phyloP scores from a whole-genome alignment of 805 yeast genomes.

The Saccharomycopsis sp. region DNA sequence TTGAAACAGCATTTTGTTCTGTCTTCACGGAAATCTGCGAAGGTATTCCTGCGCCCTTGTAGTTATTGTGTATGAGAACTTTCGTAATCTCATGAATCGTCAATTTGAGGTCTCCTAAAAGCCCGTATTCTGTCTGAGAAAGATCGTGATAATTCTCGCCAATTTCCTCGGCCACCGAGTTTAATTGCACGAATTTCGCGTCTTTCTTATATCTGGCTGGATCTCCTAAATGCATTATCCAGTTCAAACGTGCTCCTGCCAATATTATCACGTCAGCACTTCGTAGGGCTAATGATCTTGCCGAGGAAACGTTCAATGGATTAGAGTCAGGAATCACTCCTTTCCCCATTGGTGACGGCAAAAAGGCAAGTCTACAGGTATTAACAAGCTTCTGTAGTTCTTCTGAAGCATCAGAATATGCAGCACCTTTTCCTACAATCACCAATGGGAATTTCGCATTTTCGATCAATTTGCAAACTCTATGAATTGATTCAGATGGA shows the following conservation, averaged over 20 bases:
- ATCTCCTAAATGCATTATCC: slow-evolving; percentile 68
- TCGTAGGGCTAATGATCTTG: slow-evolving; percentile 53
- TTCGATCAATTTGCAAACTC: slow-evolving; percentile 32
- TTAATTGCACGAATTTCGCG: slow-evolving; percentile 50
- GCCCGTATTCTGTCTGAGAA: slow-evolving; percentile 34
- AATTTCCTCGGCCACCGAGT: slow-evolving; percentile 6
- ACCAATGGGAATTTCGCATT: slow-evolving; percentile 43
- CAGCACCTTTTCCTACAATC: slow-evolving; percentile 63
- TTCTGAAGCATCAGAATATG: slow-evolving; percentile 38
- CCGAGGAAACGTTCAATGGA: slow-evolving; percentile 49
- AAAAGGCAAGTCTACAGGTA: slow-evolving; percentile 42
- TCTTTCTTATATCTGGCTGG: slow-evolving; percentile 40
- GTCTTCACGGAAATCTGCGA: slow-evolving; percentile 27
- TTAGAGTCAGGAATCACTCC: slow-evolving; percentile 53
- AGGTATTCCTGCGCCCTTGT: slow-evolving; percentile 28
- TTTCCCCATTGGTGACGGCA: slow-evolving; percentile 78
- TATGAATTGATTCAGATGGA: slow-evolving; percentile 26
- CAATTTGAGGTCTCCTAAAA: slow-evolving; percentile 49
- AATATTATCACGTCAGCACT: slow-evolving; percentile 53
- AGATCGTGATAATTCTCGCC: slow-evolving; percentile 9
- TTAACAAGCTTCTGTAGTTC: slow-evolving; percentile 37
- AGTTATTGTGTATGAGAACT: slow-evolving; percentile 22
- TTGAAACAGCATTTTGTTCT: slow-evolving; percentile 27
- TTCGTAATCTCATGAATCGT: slow-evolving; percentile 33
- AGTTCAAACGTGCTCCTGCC: slow-evolving; percentile 62